A percentile compares a stretch with the other conserved stretches of the same genome.
phyloP scores from a whole-genome alignment of 768 basidiomycete genomes.

The Bullera alba region DNA sequence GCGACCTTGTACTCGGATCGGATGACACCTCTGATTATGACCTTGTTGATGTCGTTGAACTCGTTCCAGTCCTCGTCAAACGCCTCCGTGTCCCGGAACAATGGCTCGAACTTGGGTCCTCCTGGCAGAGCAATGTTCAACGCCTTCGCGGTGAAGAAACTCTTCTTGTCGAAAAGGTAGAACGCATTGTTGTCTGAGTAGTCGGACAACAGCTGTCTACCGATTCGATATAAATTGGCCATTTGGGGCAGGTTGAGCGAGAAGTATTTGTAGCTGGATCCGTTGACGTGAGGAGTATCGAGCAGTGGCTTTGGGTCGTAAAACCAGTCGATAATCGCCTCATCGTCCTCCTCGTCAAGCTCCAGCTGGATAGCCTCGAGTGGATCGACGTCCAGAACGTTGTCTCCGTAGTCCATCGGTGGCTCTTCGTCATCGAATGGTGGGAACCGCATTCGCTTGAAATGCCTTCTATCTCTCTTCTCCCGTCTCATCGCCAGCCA shows the following conservation, averaged over 20 bases:
- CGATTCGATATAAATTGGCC: constrained; percentile 93
- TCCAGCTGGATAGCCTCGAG: constrained; percentile 96
- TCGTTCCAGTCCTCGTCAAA: constrained; percentile 99
- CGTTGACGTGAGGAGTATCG: constrained; percentile 85
- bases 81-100: constrained; percentile 89
- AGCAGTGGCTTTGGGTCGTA: constrained; percentile 93
- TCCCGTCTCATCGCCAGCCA: constrained; percentile 99
- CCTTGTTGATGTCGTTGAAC: constrained; percentile 99
- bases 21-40: constrained; percentile 97
- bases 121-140: constrained; percentile 57
- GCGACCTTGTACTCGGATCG: constrained; percentile 99
- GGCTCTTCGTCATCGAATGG: constrained; percentile 99
- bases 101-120: constrained; percentile 95
- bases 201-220: constrained; percentile 86
- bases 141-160: constrained; percentile 91
- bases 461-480: constrained; percentile 95
- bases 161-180: constrained; percentile 94
- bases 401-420: constrained; percentile 97
- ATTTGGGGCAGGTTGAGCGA: constrained; percentile 85
- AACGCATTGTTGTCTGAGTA: constrained; percentile 81
- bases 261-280: constrained; percentile 88
- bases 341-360: constrained; percentile 83
- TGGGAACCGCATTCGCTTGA: constrained; percentile 99
- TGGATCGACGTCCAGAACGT: constrained; percentile 94
- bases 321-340: constrained; percentile 92